Conservation (phyloP, 805 yeast species). For the Spathaspora arborariae region DNA sequence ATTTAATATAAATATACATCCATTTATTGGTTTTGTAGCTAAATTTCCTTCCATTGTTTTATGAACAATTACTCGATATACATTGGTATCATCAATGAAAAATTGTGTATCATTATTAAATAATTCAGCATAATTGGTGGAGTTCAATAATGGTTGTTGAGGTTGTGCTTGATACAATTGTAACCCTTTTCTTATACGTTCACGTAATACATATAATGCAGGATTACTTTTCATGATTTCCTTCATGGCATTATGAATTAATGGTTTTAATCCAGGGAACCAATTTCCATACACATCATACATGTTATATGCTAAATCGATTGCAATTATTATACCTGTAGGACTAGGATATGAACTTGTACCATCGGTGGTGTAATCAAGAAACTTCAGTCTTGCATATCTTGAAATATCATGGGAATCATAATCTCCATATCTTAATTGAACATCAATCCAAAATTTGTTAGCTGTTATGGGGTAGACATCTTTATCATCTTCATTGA, state of each 20-base stretch:
- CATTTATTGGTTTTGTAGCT: constrained; percentile 89
- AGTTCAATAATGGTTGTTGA: constrained; percentile 84
- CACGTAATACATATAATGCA: constrained; percentile 84
- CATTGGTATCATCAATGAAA: constrained; percentile 91
- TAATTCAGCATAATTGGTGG: constrained; percentile 85
- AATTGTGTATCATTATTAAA: constrained; percentile 81
- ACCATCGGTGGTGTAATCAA: constrained; percentile 89
- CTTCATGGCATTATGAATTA: constrained; percentile 86
- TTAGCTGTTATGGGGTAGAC: constrained; percentile 54
- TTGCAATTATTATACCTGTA: constrained; percentile 85
- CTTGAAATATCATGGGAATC: constrained; percentile 96
- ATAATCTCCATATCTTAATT: constrained; percentile 92
- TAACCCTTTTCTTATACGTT: constrained; percentile 88
- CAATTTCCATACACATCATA: constrained; percentile 96
- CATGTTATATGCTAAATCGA: constrained; percentile 93
- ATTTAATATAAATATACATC: constrained; percentile 84
- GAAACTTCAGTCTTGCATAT: constrained; percentile 85
- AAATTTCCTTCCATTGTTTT: constrained; percentile 89
- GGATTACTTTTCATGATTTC: constrained; percentile 95
- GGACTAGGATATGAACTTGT: constrained; percentile 86
- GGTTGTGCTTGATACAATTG: constrained; percentile 93
- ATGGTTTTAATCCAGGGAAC: constrained; percentile 91
- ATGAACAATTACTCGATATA: constrained; percentile 88
- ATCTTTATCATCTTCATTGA: constrained; percentile 65
- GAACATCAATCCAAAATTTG: constrained; percentile 94